A percentile compares a stretch with the other conserved stretches of the same genome.
Evolutionary conservation across 2,329 filamentous ascomycete species (phyloP).

Genomic region (Epichloe bromicola): DNA sequence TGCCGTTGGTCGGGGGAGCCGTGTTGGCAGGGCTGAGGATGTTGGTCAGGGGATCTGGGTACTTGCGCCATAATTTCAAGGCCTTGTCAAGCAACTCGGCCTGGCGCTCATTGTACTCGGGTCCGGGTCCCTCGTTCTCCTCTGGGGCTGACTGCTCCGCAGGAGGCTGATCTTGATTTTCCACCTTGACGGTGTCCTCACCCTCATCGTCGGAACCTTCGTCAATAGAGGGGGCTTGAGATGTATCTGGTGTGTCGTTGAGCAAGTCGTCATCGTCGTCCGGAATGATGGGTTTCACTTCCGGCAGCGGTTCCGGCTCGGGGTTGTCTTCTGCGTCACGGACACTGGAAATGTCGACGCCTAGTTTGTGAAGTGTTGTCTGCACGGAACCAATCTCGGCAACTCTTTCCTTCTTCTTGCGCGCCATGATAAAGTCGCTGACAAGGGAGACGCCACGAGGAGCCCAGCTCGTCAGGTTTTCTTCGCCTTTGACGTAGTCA

Average conservation of each 20-base stretch:
- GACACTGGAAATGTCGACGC: slow-evolving; percentile 29
- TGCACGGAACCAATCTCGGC: slow-evolving; percentile 71
- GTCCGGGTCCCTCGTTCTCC: neutral
- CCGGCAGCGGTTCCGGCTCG: slow-evolving; percentile 22
- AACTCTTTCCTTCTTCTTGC: slow-evolving; percentile 59
- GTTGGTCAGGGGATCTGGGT: slow-evolving; percentile 40
- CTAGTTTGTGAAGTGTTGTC: slow-evolving; percentile 48
- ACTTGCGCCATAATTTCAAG: slow-evolving; percentile 51
- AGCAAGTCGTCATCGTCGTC: slow-evolving; percentile 45
- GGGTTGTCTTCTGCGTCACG: slow-evolving; percentile 21
- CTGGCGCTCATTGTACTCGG: slow-evolving; percentile 34
- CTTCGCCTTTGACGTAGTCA: slow-evolving; percentile 93
- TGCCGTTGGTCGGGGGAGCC: slow-evolving; percentile 54
- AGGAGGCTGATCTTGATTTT: slow-evolving; percentile 7
- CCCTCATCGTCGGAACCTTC: slow-evolving; percentile 13
- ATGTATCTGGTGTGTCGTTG: slow-evolving; percentile 42
- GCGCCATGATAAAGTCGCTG: slow-evolving; percentile 68
- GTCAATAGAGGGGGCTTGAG: slow-evolving; percentile 27
- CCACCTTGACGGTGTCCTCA: slow-evolving; percentile 12
- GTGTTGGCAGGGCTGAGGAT: slow-evolving; percentile 50
- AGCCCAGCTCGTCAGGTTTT: slow-evolving; percentile 71
- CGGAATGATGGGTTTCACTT: slow-evolving; percentile 30
- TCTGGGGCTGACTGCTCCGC: slow-evolving; percentile 11
- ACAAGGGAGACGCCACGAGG: slow-evolving; percentile 83
- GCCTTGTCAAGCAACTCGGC: slow-evolving; percentile 38